A percentile compares a stretch with the other conserved stretches of the same genome.
phyloP scores from a whole-genome alignment of 306 rosid species.

The Medicago arabica region DNA sequence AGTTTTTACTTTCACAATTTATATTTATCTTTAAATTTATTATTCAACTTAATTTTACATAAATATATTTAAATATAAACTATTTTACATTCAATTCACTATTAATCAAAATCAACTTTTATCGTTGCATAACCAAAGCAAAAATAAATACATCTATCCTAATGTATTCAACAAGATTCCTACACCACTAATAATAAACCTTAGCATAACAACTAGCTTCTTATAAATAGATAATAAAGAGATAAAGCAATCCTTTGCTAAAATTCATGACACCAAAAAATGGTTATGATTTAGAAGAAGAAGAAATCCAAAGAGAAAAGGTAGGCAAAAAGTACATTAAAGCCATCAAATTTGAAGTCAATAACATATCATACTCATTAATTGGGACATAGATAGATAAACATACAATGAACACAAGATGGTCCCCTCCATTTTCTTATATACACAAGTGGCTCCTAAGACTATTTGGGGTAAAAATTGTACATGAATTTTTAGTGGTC shows the following conservation, averaged over 20 bases:
- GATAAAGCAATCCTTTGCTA: not conserved
- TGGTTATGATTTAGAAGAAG: not conserved
- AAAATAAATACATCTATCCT: too few species aligned
- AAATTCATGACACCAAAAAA: conserved; percentile 7
- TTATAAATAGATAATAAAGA: conserved; percentile 4
- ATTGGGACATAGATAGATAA: not conserved
- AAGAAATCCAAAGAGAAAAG: not conserved
- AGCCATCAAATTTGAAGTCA: conserved; percentile 10
- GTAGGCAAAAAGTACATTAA: not conserved
- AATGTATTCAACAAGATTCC: too few species aligned
- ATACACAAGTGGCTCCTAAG: not conserved
- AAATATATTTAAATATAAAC: too few species aligned
- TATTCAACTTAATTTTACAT: too few species aligned
- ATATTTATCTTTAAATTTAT: too few species aligned
- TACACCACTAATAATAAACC: not conserved
- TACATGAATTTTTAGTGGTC: conserved; percentile 2
- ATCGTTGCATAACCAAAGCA: too few species aligned
- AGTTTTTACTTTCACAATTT: not conserved
- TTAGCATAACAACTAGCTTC: conserved; percentile 17
- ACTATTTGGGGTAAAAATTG: not conserved
- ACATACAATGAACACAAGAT: not conserved
- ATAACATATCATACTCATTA: not conserved
- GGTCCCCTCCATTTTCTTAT: conserved; percentile 31
- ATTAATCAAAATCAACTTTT: too few species aligned
- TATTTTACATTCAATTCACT: too few species aligned